Evolutionary conservation across 805 yeast species (phyloP).

Genomic region (Ogataea degrootiae): DNA sequence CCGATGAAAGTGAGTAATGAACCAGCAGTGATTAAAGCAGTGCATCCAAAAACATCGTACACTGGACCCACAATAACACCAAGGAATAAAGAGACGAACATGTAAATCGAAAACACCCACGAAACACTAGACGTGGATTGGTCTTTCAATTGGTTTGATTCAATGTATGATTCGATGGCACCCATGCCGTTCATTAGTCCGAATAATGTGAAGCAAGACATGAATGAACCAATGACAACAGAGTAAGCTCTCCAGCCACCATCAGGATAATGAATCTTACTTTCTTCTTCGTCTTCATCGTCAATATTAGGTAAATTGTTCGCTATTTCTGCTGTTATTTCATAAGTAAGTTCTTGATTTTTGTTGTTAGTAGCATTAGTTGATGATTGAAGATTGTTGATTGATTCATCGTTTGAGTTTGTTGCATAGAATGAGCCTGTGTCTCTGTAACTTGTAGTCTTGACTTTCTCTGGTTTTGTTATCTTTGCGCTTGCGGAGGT

Average conservation of each 20-base stretch:
- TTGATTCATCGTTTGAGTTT: not conserved
- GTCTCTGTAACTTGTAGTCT: not conserved
- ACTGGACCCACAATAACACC: conserved; percentile 53
- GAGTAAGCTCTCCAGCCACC: conserved; percentile 56
- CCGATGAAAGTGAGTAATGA: conserved; percentile 41
- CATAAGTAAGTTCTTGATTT: conserved; percentile 18
- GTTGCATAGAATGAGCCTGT: not conserved
- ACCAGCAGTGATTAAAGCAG: conserved; percentile 37
- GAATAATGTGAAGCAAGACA: conserved; percentile 49
- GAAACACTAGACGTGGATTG: conserved; percentile 45
- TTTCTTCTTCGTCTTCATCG: conserved; percentile 13
- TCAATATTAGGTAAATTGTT: not conserved
- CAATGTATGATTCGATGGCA: conserved; percentile 56
- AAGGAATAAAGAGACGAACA: conserved; percentile 43
- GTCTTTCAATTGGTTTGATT: conserved; percentile 47
- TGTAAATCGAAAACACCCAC: conserved; percentile 61
- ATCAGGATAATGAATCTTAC: conserved; percentile 41
- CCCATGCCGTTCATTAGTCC: conserved; percentile 59
- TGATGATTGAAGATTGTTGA: not conserved
- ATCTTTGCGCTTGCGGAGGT: not conserved
- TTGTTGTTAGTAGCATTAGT: no score
- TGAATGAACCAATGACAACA: conserved; percentile 54
- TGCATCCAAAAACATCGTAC: conserved; percentile 51
- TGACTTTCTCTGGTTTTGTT: conserved; percentile 29
- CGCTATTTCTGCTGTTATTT: conserved; percentile 38